Conservation (phyloP, 2,329 filamentous ascomycete species). For the Samsoniella hepiali region DNA sequence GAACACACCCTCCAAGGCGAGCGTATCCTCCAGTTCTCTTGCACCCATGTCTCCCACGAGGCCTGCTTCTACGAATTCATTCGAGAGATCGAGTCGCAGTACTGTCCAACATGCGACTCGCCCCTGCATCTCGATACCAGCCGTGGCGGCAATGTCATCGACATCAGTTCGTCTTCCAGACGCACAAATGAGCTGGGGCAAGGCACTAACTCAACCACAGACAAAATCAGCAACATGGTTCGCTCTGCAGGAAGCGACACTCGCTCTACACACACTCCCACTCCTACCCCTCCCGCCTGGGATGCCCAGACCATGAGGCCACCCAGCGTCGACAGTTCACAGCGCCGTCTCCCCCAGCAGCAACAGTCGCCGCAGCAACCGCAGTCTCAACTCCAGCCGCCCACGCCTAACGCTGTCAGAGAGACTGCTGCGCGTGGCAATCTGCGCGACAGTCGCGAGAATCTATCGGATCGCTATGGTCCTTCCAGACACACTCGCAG, state of each 20-base stretch:
- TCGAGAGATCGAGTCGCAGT: slow-evolving; percentile 87
- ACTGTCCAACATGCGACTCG: slow-evolving; percentile 90
- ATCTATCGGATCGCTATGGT: slow-evolving; percentile 43
- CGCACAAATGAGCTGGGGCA: slow-evolving; percentile 23
- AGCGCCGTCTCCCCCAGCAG: slow-evolving; percentile 37
- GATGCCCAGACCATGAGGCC: slow-evolving; percentile 58
- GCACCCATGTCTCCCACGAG: slow-evolving; percentile 94
- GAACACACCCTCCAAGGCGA: slow-evolving; percentile 94
- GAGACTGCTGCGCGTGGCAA: slow-evolving; percentile 40
- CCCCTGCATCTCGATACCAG: slow-evolving; percentile 90
- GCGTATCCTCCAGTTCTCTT: slow-evolving; percentile 91
- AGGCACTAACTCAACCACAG: slow-evolving; percentile 46
- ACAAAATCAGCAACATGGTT: slow-evolving; percentile 92
- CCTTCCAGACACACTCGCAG: slow-evolving; percentile 64
- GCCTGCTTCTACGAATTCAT: slow-evolving; percentile 99
- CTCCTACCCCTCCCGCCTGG: slow-evolving; percentile 67
- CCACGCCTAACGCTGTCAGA: slow-evolving; percentile 26
- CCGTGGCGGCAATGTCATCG: slow-evolving; percentile 85
- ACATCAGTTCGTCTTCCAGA: slow-evolving; percentile 63
- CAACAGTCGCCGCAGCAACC: slow-evolving; percentile 32
- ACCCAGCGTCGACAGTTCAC: slow-evolving; percentile 45
- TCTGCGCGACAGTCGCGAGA: slow-evolving; percentile 50
- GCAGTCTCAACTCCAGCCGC: slow-evolving; percentile 23
- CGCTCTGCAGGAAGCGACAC: slow-evolving; percentile 70
- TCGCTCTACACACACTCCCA: slow-evolving; percentile 53